These are phyloP conservation scores for Purpureocillium takamizusanense DNA, from an alignment of 2,329 filamentous ascomycete genomes.

Conservation along the genomic window DNA sequence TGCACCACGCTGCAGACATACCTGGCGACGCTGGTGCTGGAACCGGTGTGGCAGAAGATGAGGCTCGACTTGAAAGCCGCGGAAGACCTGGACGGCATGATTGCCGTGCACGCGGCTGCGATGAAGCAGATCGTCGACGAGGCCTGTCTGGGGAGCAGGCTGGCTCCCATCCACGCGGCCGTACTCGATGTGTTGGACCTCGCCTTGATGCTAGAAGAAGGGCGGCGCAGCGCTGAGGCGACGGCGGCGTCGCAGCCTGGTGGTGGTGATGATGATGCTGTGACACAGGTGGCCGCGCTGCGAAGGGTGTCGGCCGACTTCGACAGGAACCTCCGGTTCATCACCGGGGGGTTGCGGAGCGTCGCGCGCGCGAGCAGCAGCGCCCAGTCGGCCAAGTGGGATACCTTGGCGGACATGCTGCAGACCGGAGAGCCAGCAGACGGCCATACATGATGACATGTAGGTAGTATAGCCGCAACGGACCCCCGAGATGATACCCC, in stretches of 20 bases:
- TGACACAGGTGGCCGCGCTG: too few relatives aligned
- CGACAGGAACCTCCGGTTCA: slow-evolving; percentile 57
- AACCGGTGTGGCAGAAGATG: slow-evolving; percentile 49
- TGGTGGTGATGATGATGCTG: slow-evolving; percentile 33
- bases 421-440: slow-evolving; percentile 36
- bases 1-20: slow-evolving; percentile 67
- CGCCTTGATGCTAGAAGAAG: slow-evolving; percentile 58
- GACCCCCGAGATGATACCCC: slow-evolving; percentile 13
- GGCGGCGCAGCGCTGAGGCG: slow-evolving; percentile 24
- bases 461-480: background rate
- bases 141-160: slow-evolving; percentile 57
- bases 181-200: slow-evolving; percentile 72
- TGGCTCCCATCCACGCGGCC: slow-evolving; percentile 62
- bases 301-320: slow-evolving; percentile 26
- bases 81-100: slow-evolving; percentile 74
- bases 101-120: slow-evolving; percentile 56
- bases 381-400: slow-evolving; percentile 54
- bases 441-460: slow-evolving; percentile 10
- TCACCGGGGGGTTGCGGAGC: slow-evolving; percentile 63
- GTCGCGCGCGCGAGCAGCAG: slow-evolving; percentile 67
- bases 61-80: slow-evolving; percentile 46
- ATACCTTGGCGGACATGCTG: slow-evolving; percentile 72
- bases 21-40: slow-evolving; percentile 63
- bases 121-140: slow-evolving; percentile 55
- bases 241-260: slow-evolving; percentile 19